Evolutionary conservation across 1,139 yeast genomes (phyloP), one percentile per base, ranked within the genome.

Genomic region (Hyphopichia buzzinii): DNA sequence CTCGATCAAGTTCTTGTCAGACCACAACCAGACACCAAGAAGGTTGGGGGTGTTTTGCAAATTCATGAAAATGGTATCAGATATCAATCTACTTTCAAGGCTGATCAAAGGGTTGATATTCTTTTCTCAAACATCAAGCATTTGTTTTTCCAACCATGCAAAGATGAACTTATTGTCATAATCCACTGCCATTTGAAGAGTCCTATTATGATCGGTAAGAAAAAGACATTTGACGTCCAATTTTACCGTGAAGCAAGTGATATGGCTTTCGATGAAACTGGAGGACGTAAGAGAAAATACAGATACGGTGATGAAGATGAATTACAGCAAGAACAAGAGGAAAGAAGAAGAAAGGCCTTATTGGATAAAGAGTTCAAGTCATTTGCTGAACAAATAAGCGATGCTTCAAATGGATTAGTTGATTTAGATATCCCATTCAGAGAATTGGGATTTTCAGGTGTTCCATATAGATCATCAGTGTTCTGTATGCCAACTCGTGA

Each of bases 221-320:
- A 87, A 66, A 92, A 94, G 67, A 89, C 97, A 0, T 84, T 83
- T 62, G 98, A 92, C 55, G 87, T 92, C 30, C 98, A 94, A 64
- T 89, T 92, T 57, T 92, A 90, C 66, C 77, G 97, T 48, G 99
- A 92, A 62, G 97, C 97, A 11, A 81, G 95, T 35, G 99, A 92
- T 58, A 85, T 90, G 75, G 84, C 96, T 3, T 89, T 88, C 53
- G 99, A 92, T 63, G 99, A 92, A 64, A 92, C 99, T 26, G 96
- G 97, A 42, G 95, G 95, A 43, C 79, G 95, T 44, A 87, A 89
- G 71, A 72, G 86, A 61, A 83, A 84, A 48, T 87, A 89, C 71
- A 71, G 96, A 56, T 92, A 92, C 55, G 99, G 98, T 37, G 99
- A 92, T 58, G 98, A 92, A 63, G 98, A 92, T 62, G 99, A 92